A percentile compares a stretch with the other conserved stretches of the same genome.
Conservation (phyloP, 345 rosid species). For the Aquilaria yunnanensis region DNA sequence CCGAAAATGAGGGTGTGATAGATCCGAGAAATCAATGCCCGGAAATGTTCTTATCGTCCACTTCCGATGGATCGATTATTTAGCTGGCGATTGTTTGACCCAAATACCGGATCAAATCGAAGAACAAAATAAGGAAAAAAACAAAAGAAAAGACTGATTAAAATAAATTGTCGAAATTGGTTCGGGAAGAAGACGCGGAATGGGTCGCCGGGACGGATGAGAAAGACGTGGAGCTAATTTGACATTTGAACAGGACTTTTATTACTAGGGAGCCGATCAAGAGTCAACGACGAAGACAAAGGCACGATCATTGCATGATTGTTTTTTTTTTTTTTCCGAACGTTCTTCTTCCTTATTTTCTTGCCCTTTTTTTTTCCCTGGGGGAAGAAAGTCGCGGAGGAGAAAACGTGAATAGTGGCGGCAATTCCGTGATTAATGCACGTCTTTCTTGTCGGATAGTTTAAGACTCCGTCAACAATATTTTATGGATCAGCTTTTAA, state of each 20-base stretch:
- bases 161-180: not conserved
- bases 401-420: conserved; percentile 16
- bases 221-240: not conserved
- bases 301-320: not conserved
- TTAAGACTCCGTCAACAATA: conserved; percentile 10
- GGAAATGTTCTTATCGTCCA: conserved; percentile 14
- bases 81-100: conserved; percentile 14
- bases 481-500: too few relatives aligned
- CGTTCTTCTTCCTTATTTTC: not conserved
- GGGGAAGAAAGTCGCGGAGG: conserved; percentile 1
- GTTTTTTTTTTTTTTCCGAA: not conserved
- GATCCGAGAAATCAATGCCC: conserved; percentile 20
- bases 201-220: not conserved
- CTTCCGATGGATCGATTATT: conserved; percentile 21
- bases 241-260: too few relatives aligned
- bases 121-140: not conserved
- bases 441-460: conserved; percentile 8
- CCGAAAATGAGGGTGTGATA: not conserved
- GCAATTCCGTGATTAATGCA: conserved; percentile 30
- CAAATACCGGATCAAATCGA: conserved; percentile 19
- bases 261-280: too few relatives aligned
- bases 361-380: not conserved
- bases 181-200: not conserved
- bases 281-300: conserved; percentile 11
- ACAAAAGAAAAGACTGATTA: not conserved